A percentile compares a stretch with the other conserved stretches of the same genome.
These are phyloP conservation scores for Aspergillus tanneri DNA, from an alignment of 2,329 filamentous ascomycete genomes.

Conservation along the genomic window DNA sequence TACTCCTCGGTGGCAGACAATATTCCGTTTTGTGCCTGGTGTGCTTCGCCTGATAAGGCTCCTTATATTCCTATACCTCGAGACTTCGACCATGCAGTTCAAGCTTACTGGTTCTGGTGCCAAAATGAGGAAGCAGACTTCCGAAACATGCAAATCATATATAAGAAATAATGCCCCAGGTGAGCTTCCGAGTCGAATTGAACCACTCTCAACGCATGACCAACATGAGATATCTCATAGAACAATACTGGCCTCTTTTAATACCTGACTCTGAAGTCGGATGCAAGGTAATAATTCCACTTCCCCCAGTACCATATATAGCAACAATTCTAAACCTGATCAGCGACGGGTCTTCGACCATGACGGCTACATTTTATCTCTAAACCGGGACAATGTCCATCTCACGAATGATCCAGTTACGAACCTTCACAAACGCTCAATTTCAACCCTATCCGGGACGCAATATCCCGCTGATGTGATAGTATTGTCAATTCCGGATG, in stretches of 20 bases:
- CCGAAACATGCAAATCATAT: conserved; percentile 1
- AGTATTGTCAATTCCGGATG: neutral
- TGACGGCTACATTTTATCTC: conserved; percentile 2
- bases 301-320: neutral
- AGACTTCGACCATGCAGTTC: conserved; percentile 9
- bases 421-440: neutral
- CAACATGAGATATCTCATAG: conserved; percentile 2
- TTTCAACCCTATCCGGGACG: conserved; percentile 2
- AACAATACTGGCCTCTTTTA: conserved; percentile 19
- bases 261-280: conserved; percentile 17
- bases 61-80: conserved; percentile 14
- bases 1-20: neutral
- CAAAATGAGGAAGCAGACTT: conserved; percentile 4
- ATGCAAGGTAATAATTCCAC: conserved; percentile 18
- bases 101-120: neutral
- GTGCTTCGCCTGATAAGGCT: conserved; percentile 1
- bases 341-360: conserved; percentile 10
- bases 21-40: conserved; percentile 11
- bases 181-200: neutral
- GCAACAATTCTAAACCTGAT: neutral
- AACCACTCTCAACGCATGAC: too few species aligned
- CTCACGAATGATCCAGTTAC: conserved; percentile 2
- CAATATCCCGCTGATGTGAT: conserved; percentile 10
- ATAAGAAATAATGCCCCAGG: conserved; percentile 12
- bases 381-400: conserved; percentile 1